Base-by-base conservation (phyloP, 2,329 filamentous ascomycete genomes). In the Penicillium oxalicum region DNA sequence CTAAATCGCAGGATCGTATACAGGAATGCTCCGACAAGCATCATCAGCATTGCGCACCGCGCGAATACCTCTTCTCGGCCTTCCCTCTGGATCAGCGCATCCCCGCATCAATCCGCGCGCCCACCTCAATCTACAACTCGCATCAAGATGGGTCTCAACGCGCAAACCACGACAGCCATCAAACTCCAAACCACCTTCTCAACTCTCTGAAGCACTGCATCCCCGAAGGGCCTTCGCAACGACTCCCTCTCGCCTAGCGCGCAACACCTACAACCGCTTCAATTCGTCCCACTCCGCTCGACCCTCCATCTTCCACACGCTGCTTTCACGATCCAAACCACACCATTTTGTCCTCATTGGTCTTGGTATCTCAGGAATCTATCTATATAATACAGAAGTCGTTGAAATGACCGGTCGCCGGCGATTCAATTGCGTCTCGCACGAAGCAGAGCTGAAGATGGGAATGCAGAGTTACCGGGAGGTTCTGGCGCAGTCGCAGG, bases 371-470 rank as follows among this genome's bases (percentile, higher is more conserved):
- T 73, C 70, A 5, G 72, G 68, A 0, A 64, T 81, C 48, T 82
- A 82, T 58, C 57, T 78, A 13, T 76, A 71, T 59, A 82, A 82
- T 51, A 68, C 78, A 4, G 80, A 83, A 51, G 67, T 71, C 32
- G 79, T 81, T 9, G 76, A 78, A 29, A 75, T 72, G 57, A 49
- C 78, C 1, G 76, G 77, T 4, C 74, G 81, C 2, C 69, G 74
- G 35, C 75, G 81, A 18, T 84, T 84, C 70, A 83, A 83, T 56
- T 72, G 78, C 48, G 63, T 83, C 11, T 70, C 71, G 1, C 61
- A 71, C 1, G 55, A 66, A 0, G 58, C 63, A 4, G 80, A 82
- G 59, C 60, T 76, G 33, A 57, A 59, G 12, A 60, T 66, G 47
- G 74, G 74, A 1, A 51, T 69, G 36, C 54, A 70, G 41, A 68